phyloP scores from a whole-genome alignment of 331 rosid genomes.

The Pyrus hybrid region DNA sequence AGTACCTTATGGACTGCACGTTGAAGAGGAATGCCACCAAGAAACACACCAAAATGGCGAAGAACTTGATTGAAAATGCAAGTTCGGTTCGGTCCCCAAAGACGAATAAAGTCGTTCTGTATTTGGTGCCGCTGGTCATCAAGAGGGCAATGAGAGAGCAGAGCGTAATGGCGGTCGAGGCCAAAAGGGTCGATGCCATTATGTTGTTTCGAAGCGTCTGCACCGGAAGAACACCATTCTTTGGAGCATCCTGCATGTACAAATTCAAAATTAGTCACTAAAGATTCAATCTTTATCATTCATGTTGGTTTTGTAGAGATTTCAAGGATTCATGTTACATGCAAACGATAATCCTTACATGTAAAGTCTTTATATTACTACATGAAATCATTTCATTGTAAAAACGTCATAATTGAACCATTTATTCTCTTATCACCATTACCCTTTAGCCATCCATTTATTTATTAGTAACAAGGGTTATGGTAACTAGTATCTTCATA shows the following conservation, averaged over 20 bases:
- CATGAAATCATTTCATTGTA: too few relatives aligned
- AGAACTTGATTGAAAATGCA: slow-evolving; percentile 51
- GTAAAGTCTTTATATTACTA: too few relatives aligned
- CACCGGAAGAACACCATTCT: slow-evolving; percentile 76
- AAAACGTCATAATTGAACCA: too few relatives aligned
- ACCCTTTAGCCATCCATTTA: too few relatives aligned
- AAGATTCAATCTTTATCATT: neutral
- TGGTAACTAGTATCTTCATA: too few relatives aligned
- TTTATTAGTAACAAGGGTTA: too few relatives aligned
- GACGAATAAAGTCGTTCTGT: neutral
- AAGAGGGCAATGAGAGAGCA: slow-evolving; percentile 70
- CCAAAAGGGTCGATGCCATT: slow-evolving; percentile 90
- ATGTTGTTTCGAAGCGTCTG: slow-evolving; percentile 82
- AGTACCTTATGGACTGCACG: slow-evolving; percentile 81
- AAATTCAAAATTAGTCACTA: neutral
- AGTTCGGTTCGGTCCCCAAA: slow-evolving; percentile 21
- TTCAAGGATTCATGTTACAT: too few relatives aligned
- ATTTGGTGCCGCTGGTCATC: slow-evolving; percentile 32
- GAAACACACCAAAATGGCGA: slow-evolving; percentile 70
- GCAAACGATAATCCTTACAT: too few relatives aligned
- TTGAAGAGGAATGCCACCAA: slow-evolving; percentile 56
- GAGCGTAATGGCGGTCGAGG: slow-evolving; percentile 82
- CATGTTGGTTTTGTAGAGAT: too few relatives aligned
- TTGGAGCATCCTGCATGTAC: slow-evolving; percentile 36
- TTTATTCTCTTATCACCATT: too few relatives aligned